Evolutionary conservation across 179 eudicot species (phyloP).

Genomic region (Beta macrorhiza): DNA sequence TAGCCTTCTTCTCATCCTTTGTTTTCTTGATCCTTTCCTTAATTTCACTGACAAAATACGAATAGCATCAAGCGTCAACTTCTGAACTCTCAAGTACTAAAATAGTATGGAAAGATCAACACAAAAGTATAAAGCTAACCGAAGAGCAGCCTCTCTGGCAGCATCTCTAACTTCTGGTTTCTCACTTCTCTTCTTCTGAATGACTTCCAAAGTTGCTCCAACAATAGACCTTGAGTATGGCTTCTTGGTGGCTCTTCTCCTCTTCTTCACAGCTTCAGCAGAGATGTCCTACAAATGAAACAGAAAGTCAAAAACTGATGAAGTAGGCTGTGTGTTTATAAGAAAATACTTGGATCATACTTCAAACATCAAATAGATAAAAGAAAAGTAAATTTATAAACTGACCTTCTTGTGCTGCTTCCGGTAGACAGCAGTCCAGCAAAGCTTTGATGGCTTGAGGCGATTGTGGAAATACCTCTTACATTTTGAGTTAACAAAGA

Average conservation of each 20-base stretch:
- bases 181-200: slow-evolving; percentile 73
- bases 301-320: background rate
- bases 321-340: background rate
- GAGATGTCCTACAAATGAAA: slow-evolving; percentile 51
- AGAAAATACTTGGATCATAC: background rate
- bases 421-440: slow-evolving; percentile 66
- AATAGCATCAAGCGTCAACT: background rate
- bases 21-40: slow-evolving; percentile 68
- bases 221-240: slow-evolving; percentile 85
- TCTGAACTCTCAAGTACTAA: background rate
- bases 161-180: slow-evolving; percentile 85
- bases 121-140: slow-evolving; percentile 32
- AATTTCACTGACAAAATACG: slow-evolving; percentile 42
- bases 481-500: slow-evolving; percentile 56
- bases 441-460: slow-evolving; percentile 59
- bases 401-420: slow-evolving; percentile 65
- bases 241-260: slow-evolving; percentile 76
- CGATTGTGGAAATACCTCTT: slow-evolving; percentile 72
- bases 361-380: background rate
- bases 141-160: slow-evolving; percentile 79
- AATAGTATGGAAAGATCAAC: background rate
- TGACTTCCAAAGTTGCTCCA: slow-evolving; percentile 79
- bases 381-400: background rate
- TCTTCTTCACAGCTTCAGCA: slow-evolving; percentile 72
- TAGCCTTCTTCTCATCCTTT: slow-evolving; percentile 65